A percentile compares a stretch with the other conserved stretches of the same genome.
These are phyloP conservation scores for Tolypocladium tropicale DNA, from an alignment of 2,329 filamentous ascomycete genomes.

Conservation along the genomic window DNA sequence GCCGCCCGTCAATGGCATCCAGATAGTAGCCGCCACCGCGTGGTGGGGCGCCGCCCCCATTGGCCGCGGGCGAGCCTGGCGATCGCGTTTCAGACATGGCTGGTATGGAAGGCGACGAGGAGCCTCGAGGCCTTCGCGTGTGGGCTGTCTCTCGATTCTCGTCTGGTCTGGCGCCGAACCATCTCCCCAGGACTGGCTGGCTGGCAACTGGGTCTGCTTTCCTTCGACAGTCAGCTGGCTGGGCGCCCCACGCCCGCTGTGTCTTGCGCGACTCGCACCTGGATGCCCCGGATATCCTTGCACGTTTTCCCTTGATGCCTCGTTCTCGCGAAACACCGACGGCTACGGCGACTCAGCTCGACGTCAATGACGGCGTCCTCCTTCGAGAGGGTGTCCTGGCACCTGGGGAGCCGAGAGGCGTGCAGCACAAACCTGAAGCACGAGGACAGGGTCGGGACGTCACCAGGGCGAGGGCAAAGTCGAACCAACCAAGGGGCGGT, in stretches of 20 bases:
- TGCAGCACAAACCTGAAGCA: not conserved
- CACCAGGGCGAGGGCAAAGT: not conserved
- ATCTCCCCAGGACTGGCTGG: not conserved
- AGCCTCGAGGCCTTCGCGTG: not conserved
- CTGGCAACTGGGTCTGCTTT: too few species aligned
- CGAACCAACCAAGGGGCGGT: not conserved
- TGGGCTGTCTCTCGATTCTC: not conserved
- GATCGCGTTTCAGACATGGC: slow-evolving; percentile 2
- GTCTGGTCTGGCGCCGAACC: not conserved
- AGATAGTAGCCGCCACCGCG: not conserved
- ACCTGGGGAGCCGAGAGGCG: not conserved
- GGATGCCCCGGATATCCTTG: too few species aligned
- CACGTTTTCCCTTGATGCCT: not conserved
- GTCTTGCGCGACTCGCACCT: not conserved
- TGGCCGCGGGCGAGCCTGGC: slow-evolving; percentile 1
- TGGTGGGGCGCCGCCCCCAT: not conserved
- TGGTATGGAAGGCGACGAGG: not conserved
- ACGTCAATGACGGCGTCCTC: not conserved
- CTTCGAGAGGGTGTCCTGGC: not conserved
- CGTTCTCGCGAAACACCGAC: not conserved
- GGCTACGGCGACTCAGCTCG: not conserved
- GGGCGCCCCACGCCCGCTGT: not conserved
- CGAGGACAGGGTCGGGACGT: not conserved
- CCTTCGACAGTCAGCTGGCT: not conserved
- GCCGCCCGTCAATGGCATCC: not conserved